Conservation (phyloP, 2,329 filamentous ascomycete genomes). For the Aspergillus thermomutatus region DNA sequence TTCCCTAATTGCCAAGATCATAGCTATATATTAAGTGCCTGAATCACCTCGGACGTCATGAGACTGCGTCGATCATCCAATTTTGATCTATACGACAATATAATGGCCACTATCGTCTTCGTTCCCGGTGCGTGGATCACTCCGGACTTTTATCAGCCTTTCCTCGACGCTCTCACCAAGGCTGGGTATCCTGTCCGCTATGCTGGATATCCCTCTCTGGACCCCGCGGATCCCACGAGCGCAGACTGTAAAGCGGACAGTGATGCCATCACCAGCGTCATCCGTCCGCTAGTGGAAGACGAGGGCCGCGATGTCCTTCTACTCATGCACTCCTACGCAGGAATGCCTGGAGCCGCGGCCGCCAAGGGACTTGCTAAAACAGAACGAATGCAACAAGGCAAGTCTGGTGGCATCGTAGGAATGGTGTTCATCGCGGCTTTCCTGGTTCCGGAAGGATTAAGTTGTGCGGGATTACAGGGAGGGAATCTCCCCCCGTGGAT, state of each 20-base stretch:
- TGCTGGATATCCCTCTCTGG: conserved; percentile 24
- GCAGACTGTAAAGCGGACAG: conserved; percentile 32
- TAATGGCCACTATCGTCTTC: conserved; percentile 29
- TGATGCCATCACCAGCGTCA: conserved; percentile 22
- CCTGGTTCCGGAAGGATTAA: conserved; percentile 32
- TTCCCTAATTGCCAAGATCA: too few relatives aligned
- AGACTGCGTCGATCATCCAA: too few relatives aligned
- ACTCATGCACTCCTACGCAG: conserved; percentile 32
- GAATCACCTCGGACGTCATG: too few relatives aligned
- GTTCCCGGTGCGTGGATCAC: conserved; percentile 42
- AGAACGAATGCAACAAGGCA: conserved; percentile 22
- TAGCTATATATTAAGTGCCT: too few relatives aligned
- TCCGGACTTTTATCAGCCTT: conserved; percentile 28
- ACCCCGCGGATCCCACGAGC: conserved; percentile 23
- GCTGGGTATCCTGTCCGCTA: conserved; percentile 31
- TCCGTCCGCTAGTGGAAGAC: conserved; percentile 17
- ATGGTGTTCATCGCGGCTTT: conserved; percentile 35
- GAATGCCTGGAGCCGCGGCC: conserved; percentile 28
- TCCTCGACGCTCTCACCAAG: conserved; percentile 26
- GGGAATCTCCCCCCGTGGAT: conserved; percentile 23
- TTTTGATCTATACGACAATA: too few relatives aligned
- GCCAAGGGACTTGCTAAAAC: conserved; percentile 21
- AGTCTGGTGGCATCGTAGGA: conserved; percentile 29
- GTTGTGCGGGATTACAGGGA: conserved; percentile 20
- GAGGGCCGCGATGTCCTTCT: conserved; percentile 25